Conservation (phyloP, 2,329 filamentous ascomycete species). For the Aspergillus neotritici region DNA sequence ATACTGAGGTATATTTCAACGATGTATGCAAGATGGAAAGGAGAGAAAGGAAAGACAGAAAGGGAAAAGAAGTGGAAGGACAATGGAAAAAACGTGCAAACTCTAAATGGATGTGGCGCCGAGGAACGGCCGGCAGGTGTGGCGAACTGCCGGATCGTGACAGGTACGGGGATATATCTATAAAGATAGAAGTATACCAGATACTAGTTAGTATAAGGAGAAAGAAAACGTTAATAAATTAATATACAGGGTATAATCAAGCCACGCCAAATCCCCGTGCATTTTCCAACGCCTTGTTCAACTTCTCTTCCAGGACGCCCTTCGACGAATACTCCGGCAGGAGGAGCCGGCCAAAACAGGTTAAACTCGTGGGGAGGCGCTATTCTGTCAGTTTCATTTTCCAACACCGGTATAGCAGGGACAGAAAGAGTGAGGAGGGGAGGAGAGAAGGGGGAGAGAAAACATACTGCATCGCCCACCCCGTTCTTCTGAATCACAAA, state of each 20-base stretch:
- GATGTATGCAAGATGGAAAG: background rate
- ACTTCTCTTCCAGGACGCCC: conserved; percentile 65
- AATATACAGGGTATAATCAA: conserved; percentile 34
- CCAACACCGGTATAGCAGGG: background rate
- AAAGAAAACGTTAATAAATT: conserved; percentile 10
- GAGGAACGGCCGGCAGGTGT: no score
- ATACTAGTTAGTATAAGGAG: background rate
- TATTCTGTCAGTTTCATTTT: conserved; percentile 15
- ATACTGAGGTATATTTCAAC: no score
- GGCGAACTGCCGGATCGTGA: no score
- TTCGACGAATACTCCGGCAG: conserved; percentile 73
- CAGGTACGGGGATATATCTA: background rate
- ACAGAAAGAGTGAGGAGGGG: background rate
- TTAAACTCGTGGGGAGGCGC: conserved; percentile 76
- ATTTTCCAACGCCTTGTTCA: conserved; percentile 83
- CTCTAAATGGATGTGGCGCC: no score
- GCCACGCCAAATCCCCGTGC: conserved; percentile 83
- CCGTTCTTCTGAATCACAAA: conserved; percentile 80
- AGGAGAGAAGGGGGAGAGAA: background rate
- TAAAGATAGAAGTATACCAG: background rate
- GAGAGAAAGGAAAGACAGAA: conserved; percentile 3
- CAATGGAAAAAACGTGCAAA: background rate
- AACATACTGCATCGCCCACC: conserved; percentile 49
- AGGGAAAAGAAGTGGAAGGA: conserved; percentile 1
- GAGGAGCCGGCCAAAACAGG: conserved; percentile 84